phyloP scores from a whole-genome alignment of 2,329 filamentous ascomycete genomes.

The Sarocladium oryzae region DNA sequence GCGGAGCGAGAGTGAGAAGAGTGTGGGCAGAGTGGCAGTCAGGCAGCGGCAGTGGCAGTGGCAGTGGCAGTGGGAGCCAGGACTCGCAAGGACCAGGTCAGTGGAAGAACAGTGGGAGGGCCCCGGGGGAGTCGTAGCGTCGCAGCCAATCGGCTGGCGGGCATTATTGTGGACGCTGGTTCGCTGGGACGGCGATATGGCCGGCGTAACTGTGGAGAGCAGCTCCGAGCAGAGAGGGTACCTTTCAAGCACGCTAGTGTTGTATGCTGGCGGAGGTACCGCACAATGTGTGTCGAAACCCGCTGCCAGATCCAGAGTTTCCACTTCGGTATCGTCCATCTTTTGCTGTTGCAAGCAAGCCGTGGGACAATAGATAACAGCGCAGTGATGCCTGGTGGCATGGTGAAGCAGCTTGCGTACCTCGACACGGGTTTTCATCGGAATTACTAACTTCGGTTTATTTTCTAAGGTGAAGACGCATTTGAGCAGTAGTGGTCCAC shows the following conservation, averaged over 20 bases:
- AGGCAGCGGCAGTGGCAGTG: background rate
- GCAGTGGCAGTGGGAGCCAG: background rate
- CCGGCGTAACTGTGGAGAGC: conserved; percentile 52
- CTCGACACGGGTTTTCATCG: too few relatives aligned
- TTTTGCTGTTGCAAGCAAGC: too few relatives aligned
- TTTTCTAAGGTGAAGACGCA: too few relatives aligned
- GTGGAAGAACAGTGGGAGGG: conserved; percentile 14
- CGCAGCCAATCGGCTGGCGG: conserved; percentile 8
- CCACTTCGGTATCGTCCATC: background rate
- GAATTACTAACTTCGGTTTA: too few relatives aligned
- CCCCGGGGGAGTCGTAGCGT: conserved; percentile 13
- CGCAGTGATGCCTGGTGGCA: background rate
- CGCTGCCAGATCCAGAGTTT: conserved; percentile 4
- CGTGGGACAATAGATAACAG: too few relatives aligned
- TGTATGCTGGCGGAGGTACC: background rate
- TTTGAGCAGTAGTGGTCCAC: too few relatives aligned
- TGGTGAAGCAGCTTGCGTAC: background rate
- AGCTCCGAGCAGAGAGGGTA: conserved; percentile 12
- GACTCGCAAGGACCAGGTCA: background rate
- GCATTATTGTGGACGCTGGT: conserved; percentile 21
- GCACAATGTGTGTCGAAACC: too few relatives aligned
- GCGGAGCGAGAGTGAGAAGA: background rate
- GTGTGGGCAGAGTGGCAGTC: conserved; percentile 5
- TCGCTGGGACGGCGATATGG: conserved; percentile 44
- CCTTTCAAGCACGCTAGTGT: background rate